Conservation (phyloP, 2,329 filamentous ascomycete species). For the Colletotrichum sp. region DNA sequence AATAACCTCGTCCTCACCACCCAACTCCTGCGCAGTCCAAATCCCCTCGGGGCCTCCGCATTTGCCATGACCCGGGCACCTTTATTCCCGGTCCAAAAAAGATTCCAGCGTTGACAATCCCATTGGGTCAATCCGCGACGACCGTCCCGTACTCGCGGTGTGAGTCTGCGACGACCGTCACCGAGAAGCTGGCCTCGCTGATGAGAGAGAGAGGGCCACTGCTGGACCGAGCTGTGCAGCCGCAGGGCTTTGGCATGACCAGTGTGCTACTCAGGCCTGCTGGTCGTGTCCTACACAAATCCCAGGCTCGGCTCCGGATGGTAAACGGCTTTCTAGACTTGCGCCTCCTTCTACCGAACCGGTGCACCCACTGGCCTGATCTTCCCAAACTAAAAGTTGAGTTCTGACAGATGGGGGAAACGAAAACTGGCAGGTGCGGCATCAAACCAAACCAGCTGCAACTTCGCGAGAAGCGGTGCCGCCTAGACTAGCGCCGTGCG, state of each 20-base stretch:
- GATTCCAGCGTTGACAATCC: not conserved
- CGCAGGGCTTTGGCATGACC: not conserved
- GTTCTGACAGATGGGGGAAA: slow-evolving; percentile 6
- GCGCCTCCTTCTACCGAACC: not conserved
- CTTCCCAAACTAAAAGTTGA: not conserved
- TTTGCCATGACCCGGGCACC: not conserved
- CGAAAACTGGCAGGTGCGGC: not conserved
- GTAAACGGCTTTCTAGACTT: not conserved
- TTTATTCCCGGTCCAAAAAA: not conserved
- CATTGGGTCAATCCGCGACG: not conserved
- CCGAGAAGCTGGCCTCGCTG: not conserved
- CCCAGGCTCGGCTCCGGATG: slow-evolving; percentile 2
- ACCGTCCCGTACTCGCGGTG: not conserved
- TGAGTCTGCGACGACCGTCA: not conserved
- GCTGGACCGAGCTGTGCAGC: slow-evolving; percentile 15
- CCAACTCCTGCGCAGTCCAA: not conserved
- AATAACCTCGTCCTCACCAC: not conserved
- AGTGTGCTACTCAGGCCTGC: not conserved
- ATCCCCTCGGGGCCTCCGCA: not conserved
- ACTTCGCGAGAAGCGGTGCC: not conserved
- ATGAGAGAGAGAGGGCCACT: not conserved
- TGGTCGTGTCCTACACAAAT: not conserved
- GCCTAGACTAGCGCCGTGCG: slow-evolving; percentile 15
- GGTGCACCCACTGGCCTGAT: slow-evolving; percentile 5
- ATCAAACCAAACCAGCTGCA: not conserved